Conservation (phyloP, 345 rosid genomes). For the Litchi chinensis region DNA sequence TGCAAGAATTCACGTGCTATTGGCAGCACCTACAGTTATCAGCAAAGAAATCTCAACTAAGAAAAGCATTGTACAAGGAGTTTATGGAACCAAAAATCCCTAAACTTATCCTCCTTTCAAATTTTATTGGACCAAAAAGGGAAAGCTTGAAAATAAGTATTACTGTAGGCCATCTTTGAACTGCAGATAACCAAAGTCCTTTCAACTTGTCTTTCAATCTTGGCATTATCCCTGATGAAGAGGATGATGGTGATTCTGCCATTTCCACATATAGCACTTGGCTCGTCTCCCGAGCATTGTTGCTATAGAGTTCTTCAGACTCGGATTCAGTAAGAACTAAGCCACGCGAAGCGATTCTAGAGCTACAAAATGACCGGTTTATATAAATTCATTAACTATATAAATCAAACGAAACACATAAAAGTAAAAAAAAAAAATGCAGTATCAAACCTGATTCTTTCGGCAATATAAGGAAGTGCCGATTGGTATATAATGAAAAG, state of each 20-base stretch:
- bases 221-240: slow-evolving; percentile 37
- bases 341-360: slow-evolving; percentile 73
- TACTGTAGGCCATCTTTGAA: slow-evolving; percentile 88
- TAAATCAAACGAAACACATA: background rate
- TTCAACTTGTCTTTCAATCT: slow-evolving; percentile 58
- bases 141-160: background rate
- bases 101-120: no score
- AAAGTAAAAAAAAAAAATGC: background rate
- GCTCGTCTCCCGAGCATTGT: slow-evolving; percentile 33
- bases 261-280: slow-evolving; percentile 33
- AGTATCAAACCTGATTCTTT: slow-evolving; percentile 70
- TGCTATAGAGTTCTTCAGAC: slow-evolving; percentile 46
- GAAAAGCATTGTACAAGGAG: background rate
- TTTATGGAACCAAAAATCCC: background rate
- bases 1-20: slow-evolving; percentile 79
- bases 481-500: slow-evolving; percentile 85
- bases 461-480: slow-evolving; percentile 80
- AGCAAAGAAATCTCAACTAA: slow-evolving; percentile 5
- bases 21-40: slow-evolving; percentile 65
- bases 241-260: slow-evolving; percentile 41
- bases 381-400: background rate
- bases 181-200: slow-evolving; percentile 50
- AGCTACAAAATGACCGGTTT: slow-evolving; percentile 39
- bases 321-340: slow-evolving; percentile 60
- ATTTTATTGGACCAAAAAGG: no score